Evolutionary conservation across 164 flowering plant species (phyloP).

Genomic region (Annona cherimola): DNA sequence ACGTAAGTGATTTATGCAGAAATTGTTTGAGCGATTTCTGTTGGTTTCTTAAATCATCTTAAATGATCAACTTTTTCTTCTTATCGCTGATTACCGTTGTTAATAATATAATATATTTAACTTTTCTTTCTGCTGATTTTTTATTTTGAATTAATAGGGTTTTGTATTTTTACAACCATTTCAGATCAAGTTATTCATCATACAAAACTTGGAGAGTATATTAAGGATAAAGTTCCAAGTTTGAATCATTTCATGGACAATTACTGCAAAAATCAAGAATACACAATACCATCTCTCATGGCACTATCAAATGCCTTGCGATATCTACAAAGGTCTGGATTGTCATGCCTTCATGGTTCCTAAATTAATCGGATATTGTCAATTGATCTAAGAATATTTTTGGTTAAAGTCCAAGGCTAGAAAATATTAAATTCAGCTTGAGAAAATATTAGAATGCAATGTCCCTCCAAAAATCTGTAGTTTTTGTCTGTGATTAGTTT

Average conservation of each 20-base stretch:
- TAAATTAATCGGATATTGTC: not conserved
- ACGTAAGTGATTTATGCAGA: constrained; percentile 33
- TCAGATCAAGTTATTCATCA: constrained; percentile 51
- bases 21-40: not conserved
- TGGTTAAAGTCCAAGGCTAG: not conserved
- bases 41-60: too few species aligned
- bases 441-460: not conserved
- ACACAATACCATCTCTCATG: constrained; percentile 55
- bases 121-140: not conserved
- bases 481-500: too few species aligned
- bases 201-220: constrained; percentile 52
- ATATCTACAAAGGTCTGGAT: constrained; percentile 51
- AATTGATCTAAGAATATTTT: not conserved
- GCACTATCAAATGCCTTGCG: constrained; percentile 78
- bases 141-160: not conserved
- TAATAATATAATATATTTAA: not conserved
- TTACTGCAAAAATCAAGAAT: constrained; percentile 27
- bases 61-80: too few species aligned
- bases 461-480: too few species aligned
- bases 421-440: not conserved
- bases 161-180: constrained; percentile 3
- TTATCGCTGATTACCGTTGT: not conserved
- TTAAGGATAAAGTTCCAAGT: constrained; percentile 62
- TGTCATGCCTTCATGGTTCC: not conserved
- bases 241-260: constrained; percentile 47